Conservation (phyloP, 2,329 filamentous ascomycete genomes). For the Colletotrichum tofieldiae region DNA sequence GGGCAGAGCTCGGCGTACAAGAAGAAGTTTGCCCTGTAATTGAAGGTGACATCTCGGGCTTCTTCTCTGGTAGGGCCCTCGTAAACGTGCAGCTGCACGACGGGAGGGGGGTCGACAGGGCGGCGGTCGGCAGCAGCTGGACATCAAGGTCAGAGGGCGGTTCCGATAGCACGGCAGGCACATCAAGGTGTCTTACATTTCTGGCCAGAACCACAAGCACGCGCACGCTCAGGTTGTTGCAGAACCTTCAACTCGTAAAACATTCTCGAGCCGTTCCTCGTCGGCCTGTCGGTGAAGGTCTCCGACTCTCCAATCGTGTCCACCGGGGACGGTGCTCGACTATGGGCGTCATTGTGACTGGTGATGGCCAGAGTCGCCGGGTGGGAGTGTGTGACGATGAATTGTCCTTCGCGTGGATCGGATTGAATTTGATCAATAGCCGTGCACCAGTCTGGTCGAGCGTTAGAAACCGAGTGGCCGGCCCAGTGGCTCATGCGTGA, state of each 20-base stretch:
- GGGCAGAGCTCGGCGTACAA: conserved; percentile 93
- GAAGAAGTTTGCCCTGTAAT: conserved; percentile 98
- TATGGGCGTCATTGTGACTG: background rate
- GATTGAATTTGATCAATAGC: background rate
- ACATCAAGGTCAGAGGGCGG: conserved; percentile 44
- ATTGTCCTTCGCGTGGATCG: background rate
- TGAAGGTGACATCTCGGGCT: conserved; percentile 84
- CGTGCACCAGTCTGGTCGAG: conserved; percentile 15
- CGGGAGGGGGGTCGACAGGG: conserved; percentile 93
- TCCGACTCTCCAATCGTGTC: conserved; percentile 17
- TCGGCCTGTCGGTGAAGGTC: conserved; percentile 54
- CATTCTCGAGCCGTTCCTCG: conserved; percentile 82
- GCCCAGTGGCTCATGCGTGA: background rate
- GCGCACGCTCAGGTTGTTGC: conserved; percentile 93
- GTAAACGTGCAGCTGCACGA: conserved; percentile 90
- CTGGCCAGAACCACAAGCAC: conserved; percentile 94
- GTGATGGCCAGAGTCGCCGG: background rate
- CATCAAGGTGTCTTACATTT: conserved; percentile 78
- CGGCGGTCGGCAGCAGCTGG: conserved; percentile 88
- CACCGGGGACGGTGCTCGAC: conserved; percentile 1
- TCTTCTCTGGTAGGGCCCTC: conserved; percentile 77
- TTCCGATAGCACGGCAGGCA: conserved; percentile 38
- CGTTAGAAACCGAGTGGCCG: conserved; percentile 13
- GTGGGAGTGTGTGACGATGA: background rate
- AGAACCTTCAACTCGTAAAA: conserved; percentile 89